Conservation (phyloP, 129 eudicot genomes). For the Flaveria linearis region DNA sequence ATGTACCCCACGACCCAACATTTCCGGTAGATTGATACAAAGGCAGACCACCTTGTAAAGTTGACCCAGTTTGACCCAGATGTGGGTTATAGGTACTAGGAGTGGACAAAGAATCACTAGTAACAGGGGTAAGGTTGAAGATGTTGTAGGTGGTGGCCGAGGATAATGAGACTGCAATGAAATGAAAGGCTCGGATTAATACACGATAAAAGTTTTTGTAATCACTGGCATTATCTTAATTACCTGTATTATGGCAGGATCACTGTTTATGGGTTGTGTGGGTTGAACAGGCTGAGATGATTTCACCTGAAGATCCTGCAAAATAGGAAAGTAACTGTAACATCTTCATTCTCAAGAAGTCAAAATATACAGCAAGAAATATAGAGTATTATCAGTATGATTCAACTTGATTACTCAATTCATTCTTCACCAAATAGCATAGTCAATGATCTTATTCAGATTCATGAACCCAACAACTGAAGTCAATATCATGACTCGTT, state of each 20-base stretch:
- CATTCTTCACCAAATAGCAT: no score
- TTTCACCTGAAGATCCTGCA: constrained; percentile 74
- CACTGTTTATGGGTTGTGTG: constrained; percentile 48
- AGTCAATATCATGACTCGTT: no score
- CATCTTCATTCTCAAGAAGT: constrained; percentile 8
- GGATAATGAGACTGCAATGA: constrained; percentile 85
- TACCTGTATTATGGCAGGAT: constrained; percentile 77
- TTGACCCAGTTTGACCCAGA: constrained; percentile 61
- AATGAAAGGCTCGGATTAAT: constrained; percentile 2
- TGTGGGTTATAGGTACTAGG: constrained; percentile 49
- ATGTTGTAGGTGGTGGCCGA: constrained; percentile 61
- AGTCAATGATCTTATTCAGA: no score
- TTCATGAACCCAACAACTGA: no score
- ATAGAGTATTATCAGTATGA: not conserved
- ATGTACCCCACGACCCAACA: constrained; percentile 72
- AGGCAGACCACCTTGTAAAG: constrained; percentile 65
- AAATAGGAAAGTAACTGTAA: constrained; percentile 14
- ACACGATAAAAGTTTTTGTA: not conserved
- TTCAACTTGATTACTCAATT: not conserved
- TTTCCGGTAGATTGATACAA: constrained; percentile 81
- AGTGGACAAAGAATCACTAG: constrained; percentile 41
- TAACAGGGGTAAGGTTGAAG: constrained; percentile 51
- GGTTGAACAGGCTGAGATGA: constrained; percentile 57
- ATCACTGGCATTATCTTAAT: not conserved
- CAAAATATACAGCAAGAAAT: constrained; percentile 7